Percentiles rank a stretch among this genome's conserved stretches.
Evolutionary conservation across 192 early-diverging fungal genomes (phyloP).

Genomic region (Mortierella claussenii): DNA sequence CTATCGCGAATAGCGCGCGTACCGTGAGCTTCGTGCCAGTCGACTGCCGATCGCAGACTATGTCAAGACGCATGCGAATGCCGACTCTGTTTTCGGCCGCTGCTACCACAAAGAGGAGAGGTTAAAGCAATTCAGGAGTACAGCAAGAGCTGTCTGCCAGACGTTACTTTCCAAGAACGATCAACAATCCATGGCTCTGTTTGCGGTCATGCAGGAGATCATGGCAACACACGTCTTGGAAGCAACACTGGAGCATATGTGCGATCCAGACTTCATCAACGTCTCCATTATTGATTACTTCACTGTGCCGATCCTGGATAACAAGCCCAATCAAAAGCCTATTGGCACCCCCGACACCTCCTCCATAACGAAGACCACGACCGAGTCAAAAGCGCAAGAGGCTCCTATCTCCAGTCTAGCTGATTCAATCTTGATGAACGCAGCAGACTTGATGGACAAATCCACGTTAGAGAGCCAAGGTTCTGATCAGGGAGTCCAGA

Average conservation of each 20-base stretch:
- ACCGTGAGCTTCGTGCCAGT: conserved; percentile 54
- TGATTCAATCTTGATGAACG: conserved; percentile 44
- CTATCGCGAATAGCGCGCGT: conserved; percentile 29
- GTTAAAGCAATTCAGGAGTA: conserved; percentile 54
- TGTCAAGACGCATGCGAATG: conserved; percentile 44
- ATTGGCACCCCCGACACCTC: not conserved
- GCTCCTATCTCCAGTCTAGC: conserved; percentile 33
- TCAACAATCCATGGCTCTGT: conserved; percentile 47
- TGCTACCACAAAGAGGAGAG: conserved; percentile 52
- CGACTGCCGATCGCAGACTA: conserved; percentile 52
- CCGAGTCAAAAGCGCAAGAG: conserved; percentile 5
- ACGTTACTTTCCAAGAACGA: conserved; percentile 57
- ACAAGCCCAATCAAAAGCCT: not conserved
- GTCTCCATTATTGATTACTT: conserved; percentile 60
- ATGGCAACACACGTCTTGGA: conserved; percentile 61
- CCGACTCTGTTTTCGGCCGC: conserved; percentile 59
- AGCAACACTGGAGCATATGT: conserved; percentile 52
- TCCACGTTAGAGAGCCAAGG: conserved; percentile 11
- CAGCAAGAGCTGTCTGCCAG: conserved; percentile 45
- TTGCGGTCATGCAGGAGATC: conserved; percentile 61
- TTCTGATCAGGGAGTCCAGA: not conserved
- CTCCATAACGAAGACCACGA: not conserved
- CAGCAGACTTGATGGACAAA: conserved; percentile 40
- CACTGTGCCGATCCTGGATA: conserved; percentile 6
- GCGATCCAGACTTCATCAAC: conserved; percentile 67